Base-by-base conservation (phyloP, 768 basidiomycete genomes). In the Rhodotorula taiwanensis region DNA sequence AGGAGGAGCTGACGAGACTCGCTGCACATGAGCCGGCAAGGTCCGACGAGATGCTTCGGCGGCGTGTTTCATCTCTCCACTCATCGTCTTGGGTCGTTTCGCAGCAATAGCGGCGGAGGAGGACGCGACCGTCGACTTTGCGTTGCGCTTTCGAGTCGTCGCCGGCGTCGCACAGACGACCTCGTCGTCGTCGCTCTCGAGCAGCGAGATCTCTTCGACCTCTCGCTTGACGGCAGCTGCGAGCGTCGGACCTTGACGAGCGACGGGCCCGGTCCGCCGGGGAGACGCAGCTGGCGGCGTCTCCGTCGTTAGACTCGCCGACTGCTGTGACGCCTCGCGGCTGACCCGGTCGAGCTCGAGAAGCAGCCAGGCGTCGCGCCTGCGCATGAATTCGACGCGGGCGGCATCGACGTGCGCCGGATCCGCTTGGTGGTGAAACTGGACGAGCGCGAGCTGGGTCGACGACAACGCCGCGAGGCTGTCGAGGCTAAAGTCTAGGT, bases 121-220 rank as follows among this genome's bases (percentile, higher is more conserved):
- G 11, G 28, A 13, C 18, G n/a, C 23, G 44, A 27, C 23, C 18
- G 5, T 21, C 44, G 44, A 25, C 15, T 11, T n/a, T 18, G 43
- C 14, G 4, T 7, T 30, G 42, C 14, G 43, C 23, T 23, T 9
- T 44, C 23, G 23, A 8, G 23, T 21, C 1, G 21, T 18, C 11
- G n/a, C 8, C 28, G 1, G 27, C 25, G 25, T n/a, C 27, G 8
- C 33, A n/a, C 30, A 16, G 27, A 4, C 27, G 11, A 13, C 27
- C 11, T 53, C 39, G n/a, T 53, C 52, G 50, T 52, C 36, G 25
- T 41, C 52, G 25, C 39, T 27, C 3, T 52, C 36, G 9, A 41
- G 52, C 34, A 52, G 36, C 48, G 55, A 55, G 42, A 54, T 55
- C 55, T 47, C 52, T 41, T 64, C 52, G 23, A 64, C 52, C 42